Conservation (phyloP, 2,329 filamentous ascomycete genomes). For the Colletotrichum lentis region DNA sequence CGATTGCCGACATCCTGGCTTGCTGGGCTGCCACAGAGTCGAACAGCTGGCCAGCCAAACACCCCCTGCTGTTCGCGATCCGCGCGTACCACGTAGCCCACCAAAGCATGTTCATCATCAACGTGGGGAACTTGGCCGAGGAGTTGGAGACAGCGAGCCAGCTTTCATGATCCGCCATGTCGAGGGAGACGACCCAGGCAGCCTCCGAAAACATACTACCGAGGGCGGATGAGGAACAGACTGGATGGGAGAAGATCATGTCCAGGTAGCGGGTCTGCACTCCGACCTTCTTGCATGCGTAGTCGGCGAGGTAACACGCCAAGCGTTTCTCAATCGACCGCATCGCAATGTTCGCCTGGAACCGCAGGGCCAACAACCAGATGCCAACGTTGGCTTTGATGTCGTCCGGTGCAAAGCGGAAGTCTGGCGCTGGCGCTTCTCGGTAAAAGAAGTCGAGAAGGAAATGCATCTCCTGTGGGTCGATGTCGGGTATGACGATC, state of each 20-base stretch:
- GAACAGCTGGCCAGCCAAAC: too few relatives aligned
- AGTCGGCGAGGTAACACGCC: background rate
- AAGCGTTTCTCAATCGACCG: background rate
- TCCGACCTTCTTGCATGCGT: background rate
- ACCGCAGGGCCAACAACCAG: slow-evolving; percentile 9
- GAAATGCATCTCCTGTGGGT: background rate
- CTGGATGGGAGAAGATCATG: background rate
- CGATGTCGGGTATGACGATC: background rate
- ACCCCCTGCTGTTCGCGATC: too few relatives aligned
- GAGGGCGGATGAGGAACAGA: background rate
- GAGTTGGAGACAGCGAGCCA: too few relatives aligned
- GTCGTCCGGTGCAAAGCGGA: background rate
- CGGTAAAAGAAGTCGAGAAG: slow-evolving; percentile 12
- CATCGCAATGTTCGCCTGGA: background rate
- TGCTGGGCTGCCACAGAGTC: too few relatives aligned
- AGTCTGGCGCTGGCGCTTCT: background rate
- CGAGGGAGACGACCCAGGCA: background rate
- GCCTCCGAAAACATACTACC: background rate
- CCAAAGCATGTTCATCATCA: background rate
- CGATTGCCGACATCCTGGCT: too few relatives aligned
- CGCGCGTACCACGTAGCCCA: background rate
- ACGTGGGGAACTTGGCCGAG: background rate
- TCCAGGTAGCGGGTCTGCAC: background rate
- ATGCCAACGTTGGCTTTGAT: background rate
- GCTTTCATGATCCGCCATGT: background rate